Conservation (phyloP, 495 filamentous ascomycete species). For the Jackrogersella minutella region DNA sequence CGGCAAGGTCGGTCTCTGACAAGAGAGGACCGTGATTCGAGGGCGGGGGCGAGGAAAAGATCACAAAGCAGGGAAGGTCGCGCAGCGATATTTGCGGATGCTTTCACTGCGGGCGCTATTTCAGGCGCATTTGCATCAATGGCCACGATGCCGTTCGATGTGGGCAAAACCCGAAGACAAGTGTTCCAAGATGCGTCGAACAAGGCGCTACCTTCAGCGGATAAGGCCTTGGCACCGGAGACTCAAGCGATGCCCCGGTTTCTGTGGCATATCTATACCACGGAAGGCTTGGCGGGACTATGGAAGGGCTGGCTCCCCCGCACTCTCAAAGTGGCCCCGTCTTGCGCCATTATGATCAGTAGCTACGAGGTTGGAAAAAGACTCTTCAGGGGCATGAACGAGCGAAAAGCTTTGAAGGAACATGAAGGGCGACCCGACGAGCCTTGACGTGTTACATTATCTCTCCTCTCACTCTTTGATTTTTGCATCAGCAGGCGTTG, state of each 20-base stretch:
- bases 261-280: constrained; percentile 84
- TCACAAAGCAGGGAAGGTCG: constrained; percentile 65
- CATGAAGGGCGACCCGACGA: constrained; percentile 10
- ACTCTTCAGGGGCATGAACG: constrained; percentile 81
- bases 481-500: constrained; percentile 40
- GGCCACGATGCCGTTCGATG: constrained; percentile 96
- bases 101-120: constrained; percentile 82
- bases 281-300: constrained; percentile 80
- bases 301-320: constrained; percentile 91
- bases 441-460: constrained; percentile 21
- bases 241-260: constrained; percentile 77
- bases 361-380: constrained; percentile 96
- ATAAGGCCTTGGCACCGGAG: constrained; percentile 65
- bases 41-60: constrained; percentile 51
- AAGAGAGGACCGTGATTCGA: constrained; percentile 36
- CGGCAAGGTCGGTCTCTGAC: constrained; percentile 48
- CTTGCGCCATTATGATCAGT: constrained; percentile 99
- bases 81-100: constrained; percentile 79
- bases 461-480: constrained; percentile 22
- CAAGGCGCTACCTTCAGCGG: constrained; percentile 36
- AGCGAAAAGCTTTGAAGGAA: constrained; percentile 54
- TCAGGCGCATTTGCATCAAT: constrained; percentile 87
- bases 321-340: constrained; percentile 92
- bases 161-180: constrained; percentile 94
- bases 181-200: constrained; percentile 66